Base-by-base conservation (phyloP, 2,329 filamentous ascomycete species). In the Nemania sp. region DNA sequence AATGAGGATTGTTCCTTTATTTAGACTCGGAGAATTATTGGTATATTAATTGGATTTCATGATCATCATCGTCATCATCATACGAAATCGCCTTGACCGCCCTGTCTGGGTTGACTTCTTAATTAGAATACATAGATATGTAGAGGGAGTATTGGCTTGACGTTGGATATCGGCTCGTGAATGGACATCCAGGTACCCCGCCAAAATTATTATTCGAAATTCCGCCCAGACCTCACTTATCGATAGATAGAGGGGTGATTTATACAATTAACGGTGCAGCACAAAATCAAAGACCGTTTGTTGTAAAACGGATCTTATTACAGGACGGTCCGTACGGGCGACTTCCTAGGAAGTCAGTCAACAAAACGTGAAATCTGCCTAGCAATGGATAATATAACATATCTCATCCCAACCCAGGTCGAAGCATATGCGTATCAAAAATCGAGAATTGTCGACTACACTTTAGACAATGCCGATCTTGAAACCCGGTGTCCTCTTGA, bases 401-500 rank as follows among this genome's bases (percentile, higher is more conserved):
- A 38, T 11, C 47, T 53, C 43, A 51, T 8, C 58, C 29, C 10
- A 43, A 11, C 11, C 5, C 32, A 53, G 45, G 43, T 61, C 22
- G 18, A 53, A 60, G 51, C 8, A 54, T 47, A 60, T 47, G n/a
- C 53, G n/a, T 64, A 64, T 60, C 47, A 13, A 22, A 45, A 64
- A 38, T 26, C 13, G 38, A 67, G 65, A 59, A 64, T 45, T 51
- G 49, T 52, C 49, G 65, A 61, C 51, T 43, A 56, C n/a, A 64
- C 55, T 11, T 56, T 67, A 32, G 61, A 68, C 43, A 24, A 64
- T 54, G 65, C 65, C 4, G 22, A 64, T 35, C 51, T 68, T 1
- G 60, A 63, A 47, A 55, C 55, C 35, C 38, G 57, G 13, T 68
- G 61, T 57, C 56, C 55, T 52, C 65, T 64, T 18, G 55, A 68